These are phyloP conservation scores for Cystobasidium onofrii DNA, from an alignment of 768 basidiomycete species.

Conservation along the genomic window DNA sequence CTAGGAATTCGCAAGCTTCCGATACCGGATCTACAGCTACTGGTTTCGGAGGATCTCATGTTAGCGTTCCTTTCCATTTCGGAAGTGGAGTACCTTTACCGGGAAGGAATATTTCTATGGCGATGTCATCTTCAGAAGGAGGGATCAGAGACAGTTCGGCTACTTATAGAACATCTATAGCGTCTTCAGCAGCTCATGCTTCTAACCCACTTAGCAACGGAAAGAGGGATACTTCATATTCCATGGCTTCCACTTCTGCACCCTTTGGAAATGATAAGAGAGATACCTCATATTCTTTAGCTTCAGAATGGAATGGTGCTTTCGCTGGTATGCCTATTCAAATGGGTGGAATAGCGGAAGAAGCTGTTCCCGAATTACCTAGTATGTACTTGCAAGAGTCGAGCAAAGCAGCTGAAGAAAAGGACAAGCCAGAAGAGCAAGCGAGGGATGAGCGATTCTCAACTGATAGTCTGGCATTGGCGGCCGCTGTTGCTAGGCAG, in stretches of 20 bases:
- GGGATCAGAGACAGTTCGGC: neutral
- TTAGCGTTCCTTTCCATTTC: neutral
- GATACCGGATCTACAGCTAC: neutral
- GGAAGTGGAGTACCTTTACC: neutral
- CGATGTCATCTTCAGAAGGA: neutral
- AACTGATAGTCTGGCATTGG: constrained; percentile 52
- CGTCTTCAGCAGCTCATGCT: neutral
- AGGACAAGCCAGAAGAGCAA: neutral
- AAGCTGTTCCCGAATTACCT: constrained; percentile 19
- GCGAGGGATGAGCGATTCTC: neutral
- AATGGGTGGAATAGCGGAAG: constrained; percentile 10
- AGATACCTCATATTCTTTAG: constrained; percentile 27
- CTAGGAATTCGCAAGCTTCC: constrained; percentile 17
- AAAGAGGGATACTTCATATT: constrained; percentile 16
- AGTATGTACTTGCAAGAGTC: neutral
- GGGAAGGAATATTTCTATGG: neutral
- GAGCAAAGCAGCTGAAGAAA: neutral
- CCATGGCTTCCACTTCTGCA: neutral
- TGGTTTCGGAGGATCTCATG: neutral
- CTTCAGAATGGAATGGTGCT: constrained; percentile 28
- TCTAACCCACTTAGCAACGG: neutral
- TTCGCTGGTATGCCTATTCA: constrained; percentile 30
- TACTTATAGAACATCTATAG: neutral
- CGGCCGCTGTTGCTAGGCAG: constrained; percentile 52
- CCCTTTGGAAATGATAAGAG: neutral